phyloP scores from a whole-genome alignment of 495 filamentous ascomycete genomes.

The Neurospora cerealis region DNA sequence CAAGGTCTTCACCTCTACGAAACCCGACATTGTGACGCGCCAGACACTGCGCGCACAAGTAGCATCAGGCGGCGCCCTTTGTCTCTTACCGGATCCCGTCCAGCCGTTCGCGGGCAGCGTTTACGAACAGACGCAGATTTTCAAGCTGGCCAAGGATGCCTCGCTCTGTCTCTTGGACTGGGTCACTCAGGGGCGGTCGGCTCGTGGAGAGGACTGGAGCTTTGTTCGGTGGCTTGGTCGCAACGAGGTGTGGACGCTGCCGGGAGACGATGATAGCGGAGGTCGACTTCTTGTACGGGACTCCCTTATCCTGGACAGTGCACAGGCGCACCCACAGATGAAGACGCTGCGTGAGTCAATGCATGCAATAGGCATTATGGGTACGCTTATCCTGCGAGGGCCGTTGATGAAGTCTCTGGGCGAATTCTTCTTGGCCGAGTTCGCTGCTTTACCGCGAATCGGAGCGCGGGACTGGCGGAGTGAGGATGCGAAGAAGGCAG shows the following conservation, averaged over 20 bases:
- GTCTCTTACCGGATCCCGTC: slow-evolving; percentile 87
- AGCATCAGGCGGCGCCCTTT: slow-evolving; percentile 54
- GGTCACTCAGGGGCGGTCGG: slow-evolving; percentile 79
- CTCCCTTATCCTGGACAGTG: slow-evolving; percentile 61
- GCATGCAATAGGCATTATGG: slow-evolving; percentile 59
- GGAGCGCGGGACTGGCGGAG: slow-evolving; percentile 71
- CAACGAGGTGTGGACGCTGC: slow-evolving; percentile 70
- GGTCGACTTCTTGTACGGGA: slow-evolving; percentile 69
- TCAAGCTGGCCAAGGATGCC: slow-evolving; percentile 49
- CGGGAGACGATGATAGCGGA: slow-evolving; percentile 6
- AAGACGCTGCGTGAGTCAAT: slow-evolving; percentile 44
- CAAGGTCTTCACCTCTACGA: slow-evolving; percentile 79
- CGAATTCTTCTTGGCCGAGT: slow-evolving; percentile 64
- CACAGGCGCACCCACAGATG: slow-evolving; percentile 24
- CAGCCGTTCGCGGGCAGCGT: slow-evolving; percentile 75
- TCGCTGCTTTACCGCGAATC: slow-evolving; percentile 65
- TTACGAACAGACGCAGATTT: slow-evolving; percentile 74
- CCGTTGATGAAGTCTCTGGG: slow-evolving; percentile 55
- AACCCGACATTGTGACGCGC: slow-evolving; percentile 46
- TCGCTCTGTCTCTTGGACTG: slow-evolving; percentile 81
- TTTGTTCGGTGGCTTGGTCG: slow-evolving; percentile 63
- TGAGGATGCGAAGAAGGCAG: slow-evolving; percentile 31
- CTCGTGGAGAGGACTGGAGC: slow-evolving; percentile 86
- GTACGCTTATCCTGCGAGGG: slow-evolving; percentile 75
- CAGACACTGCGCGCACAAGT: slow-evolving; percentile 61